These are phyloP conservation scores for Aureobasidium subglaciale DNA, from an alignment of 2,329 filamentous ascomycete genomes.

Conservation along the genomic window DNA sequence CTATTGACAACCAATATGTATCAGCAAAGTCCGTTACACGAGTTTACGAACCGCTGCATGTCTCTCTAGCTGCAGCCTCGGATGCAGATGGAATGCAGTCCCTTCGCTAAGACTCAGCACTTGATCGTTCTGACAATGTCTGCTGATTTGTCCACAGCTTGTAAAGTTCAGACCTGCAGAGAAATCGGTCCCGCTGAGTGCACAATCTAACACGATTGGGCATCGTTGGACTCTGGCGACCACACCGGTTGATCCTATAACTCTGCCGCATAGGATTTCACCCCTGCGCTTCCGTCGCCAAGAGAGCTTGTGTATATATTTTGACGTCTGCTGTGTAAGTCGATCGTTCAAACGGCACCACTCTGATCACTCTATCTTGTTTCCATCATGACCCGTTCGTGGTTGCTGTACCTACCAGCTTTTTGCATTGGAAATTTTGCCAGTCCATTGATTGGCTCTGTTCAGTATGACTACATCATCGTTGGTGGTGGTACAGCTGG, in stretches of 20 bases:
- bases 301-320: not conserved
- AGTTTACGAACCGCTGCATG: not conserved
- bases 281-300: not conserved
- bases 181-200: not conserved
- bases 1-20: too few relatives aligned
- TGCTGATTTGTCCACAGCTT: not conserved
- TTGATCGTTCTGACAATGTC: not conserved
- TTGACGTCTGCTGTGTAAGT: not conserved
- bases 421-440: not conserved
- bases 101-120: constrained; percentile 1
- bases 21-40: not conserved
- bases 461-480: constrained; percentile 19
- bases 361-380: not conserved
- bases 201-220: not conserved
- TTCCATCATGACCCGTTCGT: not conserved
- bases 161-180: not conserved
- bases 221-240: not conserved
- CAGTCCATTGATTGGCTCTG: not conserved
- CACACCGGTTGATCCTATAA: not conserved
- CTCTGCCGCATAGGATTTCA: not conserved
- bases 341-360: too few relatives aligned
- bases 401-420: not conserved
- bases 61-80: not conserved
- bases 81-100: not conserved
- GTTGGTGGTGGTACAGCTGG: constrained; percentile 20